Conservation (phyloP, 768 basidiomycete species). For the Dentipellis sp. region DNA sequence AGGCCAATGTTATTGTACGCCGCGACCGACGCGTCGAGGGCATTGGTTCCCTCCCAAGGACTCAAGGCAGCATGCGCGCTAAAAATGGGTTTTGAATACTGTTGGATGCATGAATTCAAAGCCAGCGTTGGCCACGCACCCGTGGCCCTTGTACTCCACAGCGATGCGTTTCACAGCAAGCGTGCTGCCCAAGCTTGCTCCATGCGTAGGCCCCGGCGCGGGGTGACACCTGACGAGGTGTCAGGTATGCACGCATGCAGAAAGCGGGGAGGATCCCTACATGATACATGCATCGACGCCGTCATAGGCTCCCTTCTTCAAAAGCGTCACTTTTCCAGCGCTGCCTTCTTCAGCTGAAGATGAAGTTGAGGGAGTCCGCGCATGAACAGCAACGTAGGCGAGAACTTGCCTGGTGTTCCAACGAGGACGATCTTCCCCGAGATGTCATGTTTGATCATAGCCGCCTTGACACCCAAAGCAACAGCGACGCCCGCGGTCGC, state of each 20-base stretch:
- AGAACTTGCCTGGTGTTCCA: slow-evolving; percentile 60
- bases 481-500: slow-evolving; percentile 69
- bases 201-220: slow-evolving; percentile 64
- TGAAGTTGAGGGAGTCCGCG: not conserved
- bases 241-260: not conserved
- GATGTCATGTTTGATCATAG: slow-evolving; percentile 51
- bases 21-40: slow-evolving; percentile 80
- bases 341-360: slow-evolving; percentile 69
- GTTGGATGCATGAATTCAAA: no score
- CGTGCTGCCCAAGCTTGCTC: slow-evolving; percentile 53
- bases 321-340: slow-evolving; percentile 59
- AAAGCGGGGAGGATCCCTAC: slow-evolving; percentile 25
- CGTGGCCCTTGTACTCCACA: slow-evolving; percentile 66
- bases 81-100: not conserved
- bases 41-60: slow-evolving; percentile 81
- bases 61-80: slow-evolving; percentile 74
- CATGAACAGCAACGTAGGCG: not conserved
- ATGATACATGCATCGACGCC: slow-evolving; percentile 74
- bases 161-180: slow-evolving; percentile 52
- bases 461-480: slow-evolving; percentile 58
- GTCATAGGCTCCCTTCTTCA: slow-evolving; percentile 64
- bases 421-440: slow-evolving; percentile 62
- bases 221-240: slow-evolving; percentile 59
- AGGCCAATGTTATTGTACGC: slow-evolving; percentile 75
- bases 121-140: slow-evolving; percentile 30